Percentiles rank a stretch among this genome's conserved stretches.
These are phyloP conservation scores for Rutidosis leptorrhynchoides DNA, from an alignment of 129 eudicot genomes.

Conservation along the genomic window DNA sequence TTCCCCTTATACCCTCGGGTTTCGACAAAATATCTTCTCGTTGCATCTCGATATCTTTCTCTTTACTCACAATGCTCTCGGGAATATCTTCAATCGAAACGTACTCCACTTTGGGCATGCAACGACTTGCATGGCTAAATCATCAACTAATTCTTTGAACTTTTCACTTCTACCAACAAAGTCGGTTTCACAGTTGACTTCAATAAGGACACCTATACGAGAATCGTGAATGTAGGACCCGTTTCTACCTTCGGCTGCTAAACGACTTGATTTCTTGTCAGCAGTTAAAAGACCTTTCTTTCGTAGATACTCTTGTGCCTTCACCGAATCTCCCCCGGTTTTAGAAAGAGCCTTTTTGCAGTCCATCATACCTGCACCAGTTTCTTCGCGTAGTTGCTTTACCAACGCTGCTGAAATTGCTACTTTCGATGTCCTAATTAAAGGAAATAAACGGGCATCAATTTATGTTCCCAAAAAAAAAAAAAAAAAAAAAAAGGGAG, in stretches of 20 bases:
- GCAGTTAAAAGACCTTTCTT: slow-evolving; percentile 94
- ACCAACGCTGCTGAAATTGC: slow-evolving; percentile 82
- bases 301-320: slow-evolving; percentile 89
- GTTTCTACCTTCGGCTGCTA: slow-evolving; percentile 93
- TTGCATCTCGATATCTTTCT: slow-evolving; percentile 87
- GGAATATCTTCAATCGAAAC: slow-evolving; percentile 84
- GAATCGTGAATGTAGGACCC: slow-evolving; percentile 96
- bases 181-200: slow-evolving; percentile 97
- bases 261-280: slow-evolving; percentile 80
- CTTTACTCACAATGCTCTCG: slow-evolving; percentile 49
- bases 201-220: slow-evolving; percentile 94
- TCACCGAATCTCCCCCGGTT: slow-evolving; percentile 80
- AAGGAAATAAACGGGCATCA: background rate
- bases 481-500: background rate
- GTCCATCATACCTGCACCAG: slow-evolving; percentile 99
- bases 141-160: slow-evolving; percentile 82
- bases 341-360: slow-evolving; percentile 97
- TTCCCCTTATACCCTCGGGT: slow-evolving; percentile 84
- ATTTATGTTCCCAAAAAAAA: slow-evolving; percentile 3
- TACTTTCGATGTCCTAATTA: slow-evolving; percentile 58
- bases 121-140: slow-evolving; percentile 96
- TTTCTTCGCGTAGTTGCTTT: slow-evolving; percentile 89
- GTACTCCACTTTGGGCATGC: slow-evolving; percentile 82
- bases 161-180: slow-evolving; percentile 82
- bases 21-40: slow-evolving; percentile 83